A percentile compares a stretch with the other conserved stretches of the same genome.
Evolutionary conservation across 1,284 basidiomycete species (phyloP).

Genomic region (Malassezia obtusa): DNA sequence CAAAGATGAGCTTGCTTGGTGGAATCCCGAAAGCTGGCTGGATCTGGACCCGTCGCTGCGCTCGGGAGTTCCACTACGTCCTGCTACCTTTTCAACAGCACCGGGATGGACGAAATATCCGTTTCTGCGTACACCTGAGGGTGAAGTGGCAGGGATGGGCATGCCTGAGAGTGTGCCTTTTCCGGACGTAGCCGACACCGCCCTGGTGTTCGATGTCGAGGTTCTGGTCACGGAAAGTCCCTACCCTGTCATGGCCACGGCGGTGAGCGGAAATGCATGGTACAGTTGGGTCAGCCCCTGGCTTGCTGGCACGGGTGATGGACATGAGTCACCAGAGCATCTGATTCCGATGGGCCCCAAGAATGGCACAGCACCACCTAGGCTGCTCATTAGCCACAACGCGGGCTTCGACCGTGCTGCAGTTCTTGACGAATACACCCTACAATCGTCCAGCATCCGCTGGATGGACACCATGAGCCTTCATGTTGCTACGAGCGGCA

Average conservation of each 20-base stretch:
- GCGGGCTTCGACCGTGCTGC: constrained; percentile 85
- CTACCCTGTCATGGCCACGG: constrained; percentile 81
- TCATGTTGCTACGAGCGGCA: constrained; percentile 86
- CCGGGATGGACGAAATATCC: constrained; percentile 85
- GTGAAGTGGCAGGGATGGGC: constrained; percentile 22
- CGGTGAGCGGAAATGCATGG: constrained; percentile 73
- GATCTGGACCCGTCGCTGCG: constrained; percentile 28
- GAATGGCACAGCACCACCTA: constrained; percentile 47
- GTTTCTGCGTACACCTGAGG: constrained; percentile 50
- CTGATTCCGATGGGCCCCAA: constrained; percentile 60
- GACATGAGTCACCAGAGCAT: constrained; percentile 56
- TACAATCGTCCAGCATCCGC: constrained; percentile 62
- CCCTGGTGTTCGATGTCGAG: constrained; percentile 87
- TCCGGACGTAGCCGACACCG: constrained; percentile 56
- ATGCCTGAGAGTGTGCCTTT: constrained; percentile 44
- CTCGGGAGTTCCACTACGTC: constrained; percentile 36
- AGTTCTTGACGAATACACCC: constrained; percentile 71
- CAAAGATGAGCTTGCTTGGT: constrained; percentile 17
- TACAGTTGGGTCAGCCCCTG: constrained; percentile 94
- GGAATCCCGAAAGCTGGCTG: constrained; percentile 31
- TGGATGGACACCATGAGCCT: constrained; percentile 93
- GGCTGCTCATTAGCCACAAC: constrained; percentile 83
- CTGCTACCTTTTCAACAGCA: constrained; percentile 62
- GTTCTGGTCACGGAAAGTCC: constrained; percentile 73
- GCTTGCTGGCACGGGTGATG: constrained; percentile 61